phyloP scores from a whole-genome alignment of 176 grass and related monocot species.

The Puya raimondii region DNA sequence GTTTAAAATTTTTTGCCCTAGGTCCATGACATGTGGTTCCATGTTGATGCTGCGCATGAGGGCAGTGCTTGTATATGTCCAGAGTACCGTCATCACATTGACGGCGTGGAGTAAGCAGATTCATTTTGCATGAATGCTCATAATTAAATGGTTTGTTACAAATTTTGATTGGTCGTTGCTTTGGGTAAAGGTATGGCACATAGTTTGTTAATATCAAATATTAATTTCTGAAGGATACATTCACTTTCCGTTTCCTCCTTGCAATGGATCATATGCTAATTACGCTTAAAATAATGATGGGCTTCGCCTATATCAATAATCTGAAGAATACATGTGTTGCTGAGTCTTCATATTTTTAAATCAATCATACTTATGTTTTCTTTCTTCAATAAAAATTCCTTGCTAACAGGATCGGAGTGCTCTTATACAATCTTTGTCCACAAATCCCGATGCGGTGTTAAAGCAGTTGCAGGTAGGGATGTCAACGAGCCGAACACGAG shows the following conservation, averaged over 20 bases:
- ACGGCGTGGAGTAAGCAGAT: conserved; percentile 82
- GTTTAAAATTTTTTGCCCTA: conserved; percentile 9
- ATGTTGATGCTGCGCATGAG: conserved; percentile 77
- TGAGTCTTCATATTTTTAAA: no score
- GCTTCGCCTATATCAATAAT: no score
- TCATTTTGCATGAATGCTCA: conserved; percentile 94
- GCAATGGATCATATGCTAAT: no score
- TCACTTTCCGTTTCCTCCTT: background rate
- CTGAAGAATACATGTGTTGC: no score
- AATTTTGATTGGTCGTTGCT: conserved; percentile 71
- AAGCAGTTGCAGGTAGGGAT: conserved; percentile 44
- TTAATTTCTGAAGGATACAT: conserved; percentile 8
- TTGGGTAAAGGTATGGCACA: conserved; percentile 57
- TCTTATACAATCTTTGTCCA: conserved; percentile 60
- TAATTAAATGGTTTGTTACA: conserved; percentile 80
- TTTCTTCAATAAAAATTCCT: background rate
- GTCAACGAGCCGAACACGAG: no score
- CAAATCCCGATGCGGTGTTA: conserved; percentile 53
- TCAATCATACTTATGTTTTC: background rate
- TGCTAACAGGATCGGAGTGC: conserved; percentile 40
- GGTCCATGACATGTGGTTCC: conserved; percentile 58
- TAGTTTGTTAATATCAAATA: conserved; percentile 1
- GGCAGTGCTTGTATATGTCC: conserved; percentile 73
- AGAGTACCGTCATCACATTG: conserved; percentile 58
- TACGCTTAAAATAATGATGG: no score